Conservation (phyloP, 2,329 filamentous ascomycete genomes). For the Graphilbum sp. region DNA sequence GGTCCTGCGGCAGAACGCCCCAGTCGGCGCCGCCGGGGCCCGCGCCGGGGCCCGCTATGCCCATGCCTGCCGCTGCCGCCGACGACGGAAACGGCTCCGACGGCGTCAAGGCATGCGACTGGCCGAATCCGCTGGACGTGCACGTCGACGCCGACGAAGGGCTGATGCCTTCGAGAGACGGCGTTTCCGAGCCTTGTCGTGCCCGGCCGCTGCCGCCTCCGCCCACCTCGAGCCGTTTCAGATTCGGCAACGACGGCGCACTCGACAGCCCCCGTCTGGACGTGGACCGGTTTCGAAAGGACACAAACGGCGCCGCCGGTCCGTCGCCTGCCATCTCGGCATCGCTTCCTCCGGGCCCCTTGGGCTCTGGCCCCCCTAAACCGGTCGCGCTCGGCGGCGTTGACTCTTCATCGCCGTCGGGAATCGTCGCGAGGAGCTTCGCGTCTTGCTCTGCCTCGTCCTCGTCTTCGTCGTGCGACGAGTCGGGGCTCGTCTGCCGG, state of each 20-base stretch:
- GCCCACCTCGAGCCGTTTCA: slow-evolving; percentile 14
- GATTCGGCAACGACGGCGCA: slow-evolving; percentile 20
- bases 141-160: slow-evolving; percentile 34
- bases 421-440: slow-evolving; percentile 36
- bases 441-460: slow-evolving; percentile 26
- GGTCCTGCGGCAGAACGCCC: slow-evolving; percentile 46
- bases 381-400: not conserved
- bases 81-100: not conserved
- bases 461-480: slow-evolving; percentile 37
- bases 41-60: slow-evolving; percentile 13
- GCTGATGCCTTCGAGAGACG: slow-evolving; percentile 34
- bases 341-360: too few species aligned
- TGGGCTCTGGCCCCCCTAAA: not conserved
- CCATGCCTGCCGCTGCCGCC: slow-evolving; percentile 12
- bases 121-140: slow-evolving; percentile 20
- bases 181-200: slow-evolving; percentile 35
- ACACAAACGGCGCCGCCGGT: too few species aligned
- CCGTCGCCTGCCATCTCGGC: too few species aligned
- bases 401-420: slow-evolving; percentile 28
- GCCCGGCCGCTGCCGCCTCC: slow-evolving; percentile 8
- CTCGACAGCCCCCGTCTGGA: slow-evolving; percentile 22
- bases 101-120: slow-evolving; percentile 11
- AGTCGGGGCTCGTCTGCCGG: slow-evolving; percentile 32
- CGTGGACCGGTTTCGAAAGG: too few species aligned
- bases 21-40: slow-evolving; percentile 23